A percentile compares a stretch with the other conserved stretches of the same genome.
Conservation (phyloP, 495 filamentous ascomycete genomes). For the Aspergillus indologenus region DNA sequence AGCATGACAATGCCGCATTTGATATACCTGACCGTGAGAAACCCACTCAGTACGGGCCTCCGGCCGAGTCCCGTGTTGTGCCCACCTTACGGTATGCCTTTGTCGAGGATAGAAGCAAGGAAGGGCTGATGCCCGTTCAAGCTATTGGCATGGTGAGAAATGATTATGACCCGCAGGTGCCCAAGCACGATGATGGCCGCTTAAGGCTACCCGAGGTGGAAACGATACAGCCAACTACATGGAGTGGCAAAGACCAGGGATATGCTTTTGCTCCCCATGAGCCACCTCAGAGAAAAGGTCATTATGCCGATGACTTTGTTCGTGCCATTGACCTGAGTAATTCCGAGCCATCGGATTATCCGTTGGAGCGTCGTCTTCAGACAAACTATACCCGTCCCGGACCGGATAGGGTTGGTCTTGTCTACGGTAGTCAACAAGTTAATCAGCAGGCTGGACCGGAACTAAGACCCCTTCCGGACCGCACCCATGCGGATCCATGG, state of each 20-base stretch:
- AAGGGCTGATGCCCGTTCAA: slow-evolving; percentile 12
- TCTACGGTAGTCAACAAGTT: slow-evolving; percentile 12
- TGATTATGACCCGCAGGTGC: slow-evolving; percentile 21
- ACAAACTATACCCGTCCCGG: slow-evolving; percentile 17
- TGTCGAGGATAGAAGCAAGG: slow-evolving; percentile 15
- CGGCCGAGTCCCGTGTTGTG: slow-evolving; percentile 7
- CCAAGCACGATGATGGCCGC: slow-evolving; percentile 19
- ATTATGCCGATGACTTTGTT: slow-evolving; percentile 41
- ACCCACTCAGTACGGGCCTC: slow-evolving; percentile 9
- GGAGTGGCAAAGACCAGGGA: slow-evolving; percentile 18
- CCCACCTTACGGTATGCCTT: slow-evolving; percentile 18
- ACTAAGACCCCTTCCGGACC: slow-evolving; percentile 14
- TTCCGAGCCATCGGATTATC: slow-evolving; percentile 23
- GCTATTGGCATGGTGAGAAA: slow-evolving; percentile 13
- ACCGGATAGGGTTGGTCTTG: slow-evolving; percentile 12
- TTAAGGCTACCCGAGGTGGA: slow-evolving; percentile 12
- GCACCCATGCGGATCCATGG: slow-evolving; percentile 16
- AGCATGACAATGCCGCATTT: slow-evolving; percentile 15
- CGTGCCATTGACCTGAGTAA: slow-evolving; percentile 35
- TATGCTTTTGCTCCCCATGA: slow-evolving; percentile 17
- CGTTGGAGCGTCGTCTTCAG: slow-evolving; percentile 17
- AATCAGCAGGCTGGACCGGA: slow-evolving; percentile 15
- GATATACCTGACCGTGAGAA: slow-evolving; percentile 12
- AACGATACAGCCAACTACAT: slow-evolving; percentile 11
- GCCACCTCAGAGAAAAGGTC: slow-evolving; percentile 20